phyloP scores from a whole-genome alignment of 2,329 filamentous ascomycete genomes.

The Elsinoe australis region DNA sequence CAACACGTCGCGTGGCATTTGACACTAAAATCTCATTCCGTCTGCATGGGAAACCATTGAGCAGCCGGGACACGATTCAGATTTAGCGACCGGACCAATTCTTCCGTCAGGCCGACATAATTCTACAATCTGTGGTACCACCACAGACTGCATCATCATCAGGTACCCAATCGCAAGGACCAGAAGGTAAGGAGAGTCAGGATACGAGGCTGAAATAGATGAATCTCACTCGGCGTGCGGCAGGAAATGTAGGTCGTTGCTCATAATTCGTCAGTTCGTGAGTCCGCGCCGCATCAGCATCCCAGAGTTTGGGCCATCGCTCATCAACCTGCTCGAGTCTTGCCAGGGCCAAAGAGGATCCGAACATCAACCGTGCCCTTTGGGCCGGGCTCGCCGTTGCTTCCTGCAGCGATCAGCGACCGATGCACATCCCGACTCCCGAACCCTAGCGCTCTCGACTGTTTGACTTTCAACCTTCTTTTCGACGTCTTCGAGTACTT shows the following conservation, averaged over 20 bases:
- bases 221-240: not conserved
- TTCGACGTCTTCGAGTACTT: not conserved
- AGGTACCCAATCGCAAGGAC: slow-evolving; percentile 9
- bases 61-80: not conserved
- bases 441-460: slow-evolving; percentile 8
- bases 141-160: not conserved
- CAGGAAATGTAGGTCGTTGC: no score
- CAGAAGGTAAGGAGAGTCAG: not conserved
- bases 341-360: not conserved
- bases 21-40: slow-evolving; percentile 13
- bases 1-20: slow-evolving; percentile 5
- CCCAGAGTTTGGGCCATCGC: not conserved
- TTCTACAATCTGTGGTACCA: no score
- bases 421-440: slow-evolving; percentile 10
- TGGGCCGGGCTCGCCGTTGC: not conserved
- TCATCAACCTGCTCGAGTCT: no score
- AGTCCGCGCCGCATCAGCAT: not conserved
- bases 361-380: not conserved
- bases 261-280: slow-evolving; percentile 1
- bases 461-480: slow-evolving; percentile 13
- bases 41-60: not conserved
- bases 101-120: slow-evolving; percentile 1
- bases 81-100: slow-evolving; percentile 6
- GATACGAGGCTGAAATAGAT: slow-evolving; percentile 3
- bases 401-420: slow-evolving; percentile 10